A percentile compares a stretch with the other conserved stretches of the same genome.
phyloP scores from a whole-genome alignment of 2,329 filamentous ascomycete genomes.

The Microdochium bolleyi region DNA sequence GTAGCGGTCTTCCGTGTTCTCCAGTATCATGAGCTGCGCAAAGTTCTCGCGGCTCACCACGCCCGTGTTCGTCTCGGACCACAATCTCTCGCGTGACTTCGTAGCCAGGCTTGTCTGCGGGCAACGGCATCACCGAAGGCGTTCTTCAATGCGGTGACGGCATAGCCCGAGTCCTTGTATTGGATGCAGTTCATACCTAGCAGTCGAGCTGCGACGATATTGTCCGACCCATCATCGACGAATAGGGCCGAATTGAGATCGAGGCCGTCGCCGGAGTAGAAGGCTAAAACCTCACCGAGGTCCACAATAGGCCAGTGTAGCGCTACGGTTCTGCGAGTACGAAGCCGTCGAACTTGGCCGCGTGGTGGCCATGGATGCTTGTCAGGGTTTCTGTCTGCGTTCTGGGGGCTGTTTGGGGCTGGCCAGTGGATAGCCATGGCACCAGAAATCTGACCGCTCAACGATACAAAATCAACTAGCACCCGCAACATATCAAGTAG shows the following conservation, averaged over 20 bases:
- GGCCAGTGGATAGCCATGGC: no score
- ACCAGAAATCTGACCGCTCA: no score
- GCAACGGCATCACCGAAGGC: constrained; percentile 1
- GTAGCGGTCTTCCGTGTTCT: neutral
- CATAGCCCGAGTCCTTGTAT: neutral
- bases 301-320: neutral
- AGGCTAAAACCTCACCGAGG: neutral
- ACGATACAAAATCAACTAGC: no score
- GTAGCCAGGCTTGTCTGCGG: constrained; percentile 1
- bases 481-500: no score
- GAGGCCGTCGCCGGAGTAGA: neutral
- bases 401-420: no score
- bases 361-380: no score
- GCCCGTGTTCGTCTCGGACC: neutral
- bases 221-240: neutral
- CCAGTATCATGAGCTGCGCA: constrained; percentile 1
- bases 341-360: neutral
- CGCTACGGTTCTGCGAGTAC: neutral
- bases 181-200: constrained; percentile 9
- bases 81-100: neutral
- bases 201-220: neutral
- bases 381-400: no score
- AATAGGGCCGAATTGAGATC: neutral
- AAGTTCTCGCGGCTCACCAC: neutral
- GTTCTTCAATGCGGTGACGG: neutral